Base-by-base conservation (phyloP, 768 basidiomycete species). In the Panellus pusillus region DNA sequence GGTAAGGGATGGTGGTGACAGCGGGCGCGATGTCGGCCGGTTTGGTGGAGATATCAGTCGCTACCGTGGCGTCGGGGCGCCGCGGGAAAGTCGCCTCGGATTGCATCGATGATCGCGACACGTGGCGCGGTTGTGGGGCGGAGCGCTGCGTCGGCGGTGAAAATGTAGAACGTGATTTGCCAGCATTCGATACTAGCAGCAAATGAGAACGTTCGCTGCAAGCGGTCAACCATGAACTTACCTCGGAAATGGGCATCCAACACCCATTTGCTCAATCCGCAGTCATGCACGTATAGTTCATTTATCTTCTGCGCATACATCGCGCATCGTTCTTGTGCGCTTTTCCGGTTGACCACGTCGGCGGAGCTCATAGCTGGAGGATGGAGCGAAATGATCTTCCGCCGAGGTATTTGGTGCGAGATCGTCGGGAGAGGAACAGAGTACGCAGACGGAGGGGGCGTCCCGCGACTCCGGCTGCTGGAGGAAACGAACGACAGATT, bases 291-390 rank as follows among this genome's bases (percentile, higher is more conserved):
- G 50, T 82, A 82, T 17, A 95, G 68, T 65, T 93, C 90, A 63
- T 91, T 91, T 58, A 94, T 90, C 73, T 93, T 94, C 60, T 75
- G 72, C 20, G 88, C 86, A 61, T 94, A 95, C 35, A 84, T 81
- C 19, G 72, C 65, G 54, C 86, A 89, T 44, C 92, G 79, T 62
- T 93, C 92, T 4, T 81, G 55, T 2, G 86, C 62, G 27, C 76
- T 84, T 58, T 73, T 79, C 67, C 78, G 77, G 13, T 69, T 64
- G 28, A 75, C 62, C 4, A 94, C 75, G 63, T 95, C 90, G 40
- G 77, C 72, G 62, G 79, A 89, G 58, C 78, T 77, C 83, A 94
- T 81, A 12, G 89, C 87, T 40, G 83, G 72, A 3, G 90, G 89
- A 65, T 81, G 70, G 19, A 56, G 61, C 19, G 65, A 64, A 36